Evolutionary conservation across 179 eudicot species (phyloP).

Genomic region (Silene noctiflora): DNA sequence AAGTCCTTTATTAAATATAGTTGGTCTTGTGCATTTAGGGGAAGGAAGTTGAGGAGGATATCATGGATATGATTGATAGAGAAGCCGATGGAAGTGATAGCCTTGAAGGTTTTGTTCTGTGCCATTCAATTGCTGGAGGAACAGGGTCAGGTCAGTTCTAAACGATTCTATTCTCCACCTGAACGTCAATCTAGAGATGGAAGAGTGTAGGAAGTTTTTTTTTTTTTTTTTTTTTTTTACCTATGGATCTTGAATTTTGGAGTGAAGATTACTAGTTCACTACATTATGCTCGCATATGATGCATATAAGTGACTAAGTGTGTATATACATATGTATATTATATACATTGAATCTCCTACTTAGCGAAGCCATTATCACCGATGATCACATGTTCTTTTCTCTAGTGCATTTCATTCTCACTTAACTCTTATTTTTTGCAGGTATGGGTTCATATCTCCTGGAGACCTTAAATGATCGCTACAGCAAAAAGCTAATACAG

Average conservation of each 20-base stretch:
- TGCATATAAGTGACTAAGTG: neutral
- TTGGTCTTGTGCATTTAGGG: constrained; percentile 3
- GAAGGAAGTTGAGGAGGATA: constrained; percentile 62
- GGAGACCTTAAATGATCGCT: constrained; percentile 95
- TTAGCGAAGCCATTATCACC: neutral
- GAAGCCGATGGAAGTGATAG: constrained; percentile 99
- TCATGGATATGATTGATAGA: constrained; percentile 99
- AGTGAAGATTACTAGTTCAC: neutral
- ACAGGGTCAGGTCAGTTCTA: constrained; percentile 83
- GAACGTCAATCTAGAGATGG: constrained; percentile 1
- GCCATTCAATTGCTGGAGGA: constrained; percentile 99
- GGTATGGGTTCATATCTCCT: constrained; percentile 98
- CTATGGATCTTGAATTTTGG: neutral
- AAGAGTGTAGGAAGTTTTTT: neutral
- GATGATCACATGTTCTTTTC: neutral
- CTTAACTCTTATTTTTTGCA: constrained; percentile 25
- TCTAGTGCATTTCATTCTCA: neutral
- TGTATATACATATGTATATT: neutral
- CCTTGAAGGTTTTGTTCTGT: constrained; percentile 96
- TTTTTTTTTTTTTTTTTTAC: neutral
- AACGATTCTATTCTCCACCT: neutral
- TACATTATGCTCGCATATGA: neutral
- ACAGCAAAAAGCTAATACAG: constrained; percentile 95
- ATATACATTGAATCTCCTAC: neutral
- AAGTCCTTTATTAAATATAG: neutral